Evolutionary conservation across 2,329 filamentous ascomycete genomes (phyloP), one percentile per base, ranked within the genome.

Genomic region (Arthrobotrys sinensis): DNA sequence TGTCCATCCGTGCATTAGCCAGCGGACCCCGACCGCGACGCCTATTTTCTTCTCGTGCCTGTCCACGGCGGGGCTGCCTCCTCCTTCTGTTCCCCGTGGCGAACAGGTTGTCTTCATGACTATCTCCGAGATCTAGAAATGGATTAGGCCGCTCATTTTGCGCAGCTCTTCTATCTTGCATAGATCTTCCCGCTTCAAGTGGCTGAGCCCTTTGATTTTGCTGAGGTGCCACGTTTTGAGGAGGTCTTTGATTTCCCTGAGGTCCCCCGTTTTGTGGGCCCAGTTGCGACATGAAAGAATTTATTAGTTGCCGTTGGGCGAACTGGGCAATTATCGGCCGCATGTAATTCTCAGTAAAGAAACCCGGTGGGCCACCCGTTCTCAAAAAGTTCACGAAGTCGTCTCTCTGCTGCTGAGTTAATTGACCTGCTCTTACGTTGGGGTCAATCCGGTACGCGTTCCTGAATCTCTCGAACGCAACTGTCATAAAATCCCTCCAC

Each of bases 381-480:
- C 46, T 40, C 45, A 72, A 24, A n/a, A 52, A 55, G 1, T 55
- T 28, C 24, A 57, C 36, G 6, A 72, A 55, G 28, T 24, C 4
- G 1, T 16, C 16, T 4, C 36, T 55, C n/a, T 72, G 57, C 10
- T 34, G 12, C 11, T 8, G 45, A 1, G 57, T 65, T 7, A 72
- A 48, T 10, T 55, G 12, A 10, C 34, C 43, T 7, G 38, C n/a
- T 12, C 11, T 38, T 11, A 36, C 16, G 5, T 7, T 4, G 11
- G 1, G 3, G 2, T 7, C 11, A 10, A 52, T n/a, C 1, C 45
- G 36, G 11, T 34, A 32, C 3, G 19, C 4, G 6, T 43, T 36
- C 24, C 57, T 72, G 28, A 72, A 32, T 16, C 46, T 34, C 10
- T 21, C n/a, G 48, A 72, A 38, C 19, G 55, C 55, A 3, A 60